Conservation (phyloP, 1,139 yeast species). For the Arxiozyma telluris region DNA sequence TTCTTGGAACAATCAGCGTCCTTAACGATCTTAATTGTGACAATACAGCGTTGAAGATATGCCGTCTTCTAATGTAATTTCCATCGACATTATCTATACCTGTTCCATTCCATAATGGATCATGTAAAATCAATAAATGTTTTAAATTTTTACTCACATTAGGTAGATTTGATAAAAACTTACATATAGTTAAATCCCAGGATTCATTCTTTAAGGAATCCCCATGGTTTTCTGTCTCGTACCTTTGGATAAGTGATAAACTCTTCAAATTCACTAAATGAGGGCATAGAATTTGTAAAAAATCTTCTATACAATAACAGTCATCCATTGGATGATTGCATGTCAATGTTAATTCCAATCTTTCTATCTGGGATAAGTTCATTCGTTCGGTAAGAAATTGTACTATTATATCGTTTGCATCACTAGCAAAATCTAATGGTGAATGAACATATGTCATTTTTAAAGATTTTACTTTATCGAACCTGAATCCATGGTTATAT, state of each 20-base stretch:
- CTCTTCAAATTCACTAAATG: constrained; percentile 28
- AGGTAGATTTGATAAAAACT: constrained; percentile 37
- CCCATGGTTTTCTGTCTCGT: constrained; percentile 29
- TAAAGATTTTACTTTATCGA: constrained; percentile 20
- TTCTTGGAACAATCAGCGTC: constrained; percentile 46
- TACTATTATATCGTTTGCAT: constrained; percentile 25
- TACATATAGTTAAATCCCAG: constrained; percentile 45
- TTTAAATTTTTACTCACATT: constrained; percentile 27
- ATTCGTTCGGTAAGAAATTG: constrained; percentile 26
- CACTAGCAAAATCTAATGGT: constrained; percentile 31
- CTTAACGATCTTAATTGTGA: constrained; percentile 39
- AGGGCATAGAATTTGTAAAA: constrained; percentile 31
- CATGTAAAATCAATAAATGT: constrained; percentile 42
- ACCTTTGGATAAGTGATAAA: constrained; percentile 42
- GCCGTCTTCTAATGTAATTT: constrained; percentile 50
- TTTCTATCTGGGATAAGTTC: constrained; percentile 27
- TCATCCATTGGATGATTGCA: constrained; percentile 34
- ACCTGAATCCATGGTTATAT: constrained; percentile 2
- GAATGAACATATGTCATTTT: constrained; percentile 38
- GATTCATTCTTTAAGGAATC: constrained; percentile 46
- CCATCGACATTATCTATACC: constrained; percentile 61
- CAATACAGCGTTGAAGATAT: constrained; percentile 40
- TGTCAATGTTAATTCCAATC: constrained; percentile 37
- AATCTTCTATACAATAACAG: constrained; percentile 40
- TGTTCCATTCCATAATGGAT: constrained; percentile 41